Percentiles rank a stretch among this genome's conserved stretches.
phyloP scores from a whole-genome alignment of 805 yeast species.

The Dipodascus albidus region DNA sequence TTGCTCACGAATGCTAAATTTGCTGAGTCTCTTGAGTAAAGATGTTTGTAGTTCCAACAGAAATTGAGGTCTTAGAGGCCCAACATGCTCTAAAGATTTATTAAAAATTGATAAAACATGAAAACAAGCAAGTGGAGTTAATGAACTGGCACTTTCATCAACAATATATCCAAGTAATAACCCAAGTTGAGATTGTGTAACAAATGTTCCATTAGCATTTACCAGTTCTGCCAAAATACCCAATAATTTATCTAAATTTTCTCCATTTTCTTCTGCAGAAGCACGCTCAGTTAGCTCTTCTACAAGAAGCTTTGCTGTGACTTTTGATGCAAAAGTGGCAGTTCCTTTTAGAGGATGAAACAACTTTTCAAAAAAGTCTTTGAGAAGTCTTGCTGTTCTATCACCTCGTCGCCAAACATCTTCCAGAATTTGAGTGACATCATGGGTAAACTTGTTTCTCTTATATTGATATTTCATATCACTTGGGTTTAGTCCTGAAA shows the following conservation, averaged over 20 bases:
- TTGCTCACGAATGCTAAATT: slow-evolving; percentile 31
- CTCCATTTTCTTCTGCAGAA: slow-evolving; percentile 24
- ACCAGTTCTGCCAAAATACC: slow-evolving; percentile 47
- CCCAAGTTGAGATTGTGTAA: slow-evolving; percentile 55
- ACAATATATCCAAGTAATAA: slow-evolving; percentile 55
- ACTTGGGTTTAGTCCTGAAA: not conserved
- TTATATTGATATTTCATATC: not conserved
- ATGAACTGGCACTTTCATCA: slow-evolving; percentile 29
- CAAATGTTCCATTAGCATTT: slow-evolving; percentile 38
- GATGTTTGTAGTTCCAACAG: slow-evolving; percentile 33
- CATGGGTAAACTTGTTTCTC: not conserved
- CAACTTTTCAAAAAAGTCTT: slow-evolving; percentile 4
- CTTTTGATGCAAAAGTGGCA: slow-evolving; percentile 21
- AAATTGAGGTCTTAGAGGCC: slow-evolving; percentile 40
- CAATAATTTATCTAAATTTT: slow-evolving; percentile 21
- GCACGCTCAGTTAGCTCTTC: slow-evolving; percentile 18
- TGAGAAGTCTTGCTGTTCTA: not conserved
- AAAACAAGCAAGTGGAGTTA: slow-evolving; percentile 25
- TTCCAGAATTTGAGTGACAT: not conserved
- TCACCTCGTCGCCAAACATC: slow-evolving; percentile 1
- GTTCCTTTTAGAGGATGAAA: slow-evolving; percentile 21
- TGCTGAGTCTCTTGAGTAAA: slow-evolving; percentile 8
- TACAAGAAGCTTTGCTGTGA: slow-evolving; percentile 14
- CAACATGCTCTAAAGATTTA: slow-evolving; percentile 33
- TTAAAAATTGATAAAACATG: slow-evolving; percentile 46